These are phyloP conservation scores for Termitomyces heimii DNA, from an alignment of 768 basidiomycete genomes.

Conservation along the genomic window DNA sequence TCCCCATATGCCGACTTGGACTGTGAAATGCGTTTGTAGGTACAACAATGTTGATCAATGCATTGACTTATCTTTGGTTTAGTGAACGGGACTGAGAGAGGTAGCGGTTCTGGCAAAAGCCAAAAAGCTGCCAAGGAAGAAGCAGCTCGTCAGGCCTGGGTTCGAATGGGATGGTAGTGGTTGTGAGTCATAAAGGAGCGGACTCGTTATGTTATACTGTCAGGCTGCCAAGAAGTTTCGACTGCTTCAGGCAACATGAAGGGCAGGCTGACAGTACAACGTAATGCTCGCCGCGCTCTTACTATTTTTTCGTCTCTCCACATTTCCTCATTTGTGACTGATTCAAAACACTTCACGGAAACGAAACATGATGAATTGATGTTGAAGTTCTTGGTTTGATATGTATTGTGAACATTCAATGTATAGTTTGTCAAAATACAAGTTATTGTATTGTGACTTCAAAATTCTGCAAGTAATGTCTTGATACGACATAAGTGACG, in stretches of 20 bases:
- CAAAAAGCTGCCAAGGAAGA: slow-evolving; percentile 67
- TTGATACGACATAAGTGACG: background rate
- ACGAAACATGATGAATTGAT: background rate
- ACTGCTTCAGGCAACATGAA: slow-evolving; percentile 1
- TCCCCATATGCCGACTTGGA: slow-evolving; percentile 52
- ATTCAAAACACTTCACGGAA: background rate
- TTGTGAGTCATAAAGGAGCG: slow-evolving; percentile 8
- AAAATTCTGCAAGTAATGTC: background rate
- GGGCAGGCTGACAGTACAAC: slow-evolving; percentile 15
- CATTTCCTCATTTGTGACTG: background rate
- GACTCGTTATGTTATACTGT: slow-evolving; percentile 13
- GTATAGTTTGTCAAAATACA: background rate
- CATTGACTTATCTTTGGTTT: slow-evolving; percentile 1
- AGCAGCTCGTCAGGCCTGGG: slow-evolving; percentile 55
- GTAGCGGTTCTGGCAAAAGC: slow-evolving; percentile 46
- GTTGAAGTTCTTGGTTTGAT: background rate
- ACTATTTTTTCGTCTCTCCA: background rate
- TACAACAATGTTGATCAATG: background rate
- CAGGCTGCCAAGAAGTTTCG: slow-evolving; percentile 12
- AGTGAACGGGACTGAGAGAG: slow-evolving; percentile 50
- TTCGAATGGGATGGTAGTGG: slow-evolving; percentile 44
- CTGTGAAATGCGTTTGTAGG: slow-evolving; percentile 48
- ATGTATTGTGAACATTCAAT: background rate
- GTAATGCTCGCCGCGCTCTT: slow-evolving; percentile 10
- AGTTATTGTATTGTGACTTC: background rate